phyloP scores from a whole-genome alignment of 129 eudicot species.

The Flaveria trinervia region DNA sequence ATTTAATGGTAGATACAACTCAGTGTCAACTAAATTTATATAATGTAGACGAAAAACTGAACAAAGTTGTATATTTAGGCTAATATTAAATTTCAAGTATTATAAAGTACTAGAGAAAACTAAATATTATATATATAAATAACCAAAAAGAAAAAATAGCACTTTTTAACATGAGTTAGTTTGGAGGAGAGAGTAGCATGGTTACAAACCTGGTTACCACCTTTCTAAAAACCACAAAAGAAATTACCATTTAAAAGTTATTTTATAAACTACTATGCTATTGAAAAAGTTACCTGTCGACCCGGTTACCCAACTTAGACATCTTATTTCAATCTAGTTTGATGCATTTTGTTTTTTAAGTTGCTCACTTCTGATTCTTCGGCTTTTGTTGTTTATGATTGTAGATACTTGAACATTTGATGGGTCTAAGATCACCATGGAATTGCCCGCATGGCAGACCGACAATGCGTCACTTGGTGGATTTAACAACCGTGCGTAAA shows the following conservation, averaged over 20 bases:
- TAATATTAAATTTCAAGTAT: not conserved
- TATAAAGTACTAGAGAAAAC: not conserved
- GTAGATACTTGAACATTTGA: conserved; percentile 81
- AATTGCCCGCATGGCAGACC: conserved; percentile 99
- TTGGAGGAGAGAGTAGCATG: not conserved
- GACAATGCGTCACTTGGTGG: conserved; percentile 97
- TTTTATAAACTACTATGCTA: too few species aligned
- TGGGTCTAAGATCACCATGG: conserved; percentile 89
- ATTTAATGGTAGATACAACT: not conserved
- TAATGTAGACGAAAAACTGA: not conserved
- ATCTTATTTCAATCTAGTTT: not conserved
- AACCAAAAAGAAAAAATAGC: not conserved
- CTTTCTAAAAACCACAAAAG: not conserved
- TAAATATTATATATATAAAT: not conserved
- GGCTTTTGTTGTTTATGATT: conserved; percentile 15
- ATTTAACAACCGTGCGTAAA: conserved; percentile 49
- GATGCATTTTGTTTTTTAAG: not conserved
- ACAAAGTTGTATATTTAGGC: not conserved
- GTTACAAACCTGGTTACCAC: not conserved
- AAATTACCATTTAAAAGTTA: too few species aligned
- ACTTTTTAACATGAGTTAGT: not conserved
- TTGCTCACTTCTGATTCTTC: not conserved
- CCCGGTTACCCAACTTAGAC: not conserved
- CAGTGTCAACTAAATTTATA: not conserved
- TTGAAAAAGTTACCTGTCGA: too few species aligned